Base-by-base conservation (phyloP, 306 rosid species). In the Vigna nakashimae region DNA sequence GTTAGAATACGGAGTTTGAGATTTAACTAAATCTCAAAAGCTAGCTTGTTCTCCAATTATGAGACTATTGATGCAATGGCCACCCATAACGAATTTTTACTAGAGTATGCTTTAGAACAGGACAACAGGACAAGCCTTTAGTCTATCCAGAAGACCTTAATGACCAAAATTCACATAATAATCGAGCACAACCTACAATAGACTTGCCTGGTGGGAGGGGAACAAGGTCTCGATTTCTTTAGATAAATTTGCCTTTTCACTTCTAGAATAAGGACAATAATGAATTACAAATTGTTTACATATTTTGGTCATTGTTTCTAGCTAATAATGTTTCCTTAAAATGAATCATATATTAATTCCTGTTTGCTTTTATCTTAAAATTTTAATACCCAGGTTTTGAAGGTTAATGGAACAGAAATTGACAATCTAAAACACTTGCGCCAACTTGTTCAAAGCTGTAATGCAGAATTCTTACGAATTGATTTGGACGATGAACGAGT, bases 401-500 rank as follows among this genome's bases (percentile, higher is more conserved):
- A 90, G 85, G 90, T 91, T 18, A 90, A 93, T 30, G 98, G 96
- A 72, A 58, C 82, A 46, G 92, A 93, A 84, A 74, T 93, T 64
- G 89, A 85, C 64, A 91, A 91, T 78, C 84, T 91, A 75, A 79
- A 87, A 81, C 97, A 93, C 87, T 75, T 91, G 48, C 82, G 96
- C 81, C 83, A 79, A 81, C 93, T 89, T 62, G 92, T 93, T 82
- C 95, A 90, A 73, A 89, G 59, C 72, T 86, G 91, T 76, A 66
- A 60, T 12, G 68, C 83, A 71, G 97, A 88, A 49, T 83, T 71
- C 48, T 79, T 93, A 71, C 90, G 97, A 18, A 82, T 93, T 81
- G 98, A 93, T 89, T 79, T 93, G 87, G 98, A 93, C 16, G 96
- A 93, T 72, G 97, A 93, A 46, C 86, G 91, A 82, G 96, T 93